Conservation (phyloP, 1,284 basidiomycete species). For the Rhodotorula sp. region DNA sequence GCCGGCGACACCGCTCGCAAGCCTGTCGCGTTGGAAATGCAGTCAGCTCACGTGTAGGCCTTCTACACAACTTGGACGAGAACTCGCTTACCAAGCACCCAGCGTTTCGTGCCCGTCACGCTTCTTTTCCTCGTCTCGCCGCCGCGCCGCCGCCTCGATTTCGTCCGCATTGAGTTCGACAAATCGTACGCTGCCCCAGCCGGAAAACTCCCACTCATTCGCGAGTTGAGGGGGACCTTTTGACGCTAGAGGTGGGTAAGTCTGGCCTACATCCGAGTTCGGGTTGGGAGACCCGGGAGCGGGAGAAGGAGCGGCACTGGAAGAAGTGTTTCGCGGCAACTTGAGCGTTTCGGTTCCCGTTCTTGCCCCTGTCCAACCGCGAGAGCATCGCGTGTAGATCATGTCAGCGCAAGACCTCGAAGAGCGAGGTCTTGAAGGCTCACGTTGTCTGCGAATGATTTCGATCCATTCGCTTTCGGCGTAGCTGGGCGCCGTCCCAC, state of each 20-base stretch:
- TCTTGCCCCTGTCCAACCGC: neutral
- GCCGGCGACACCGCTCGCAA: slow-evolving; percentile 63
- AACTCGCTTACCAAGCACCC: slow-evolving; percentile 19
- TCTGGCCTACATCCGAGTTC: too few relatives aligned
- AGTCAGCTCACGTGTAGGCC: slow-evolving; percentile 46
- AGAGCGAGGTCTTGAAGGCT: neutral
- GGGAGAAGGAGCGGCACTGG: neutral
- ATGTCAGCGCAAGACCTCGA: neutral
- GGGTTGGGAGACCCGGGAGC: too few relatives aligned
- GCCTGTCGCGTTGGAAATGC: slow-evolving; percentile 51
- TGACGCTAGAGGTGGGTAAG: neutral
- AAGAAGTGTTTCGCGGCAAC: neutral
- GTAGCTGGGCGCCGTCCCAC: slow-evolving; percentile 2
- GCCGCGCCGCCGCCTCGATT: slow-evolving; percentile 37
- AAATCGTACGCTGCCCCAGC: slow-evolving; percentile 61
- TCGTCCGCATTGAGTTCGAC: slow-evolving; percentile 54
- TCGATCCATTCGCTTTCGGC: slow-evolving; percentile 11
- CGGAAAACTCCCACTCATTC: slow-evolving; percentile 24
- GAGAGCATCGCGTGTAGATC: neutral
- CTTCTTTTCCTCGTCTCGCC: slow-evolving; percentile 49
- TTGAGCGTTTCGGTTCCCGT: neutral
- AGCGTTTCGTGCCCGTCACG: slow-evolving; percentile 45
- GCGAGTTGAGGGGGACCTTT: slow-evolving; percentile 1
- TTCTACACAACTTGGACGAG: neutral
- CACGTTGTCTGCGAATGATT: slow-evolving; percentile 1